Percentiles rank a stretch among this genome's conserved stretches.
These are phyloP conservation scores for Corymbia calophylla DNA, from an alignment of 441 rosid genomes.

Conservation along the genomic window DNA sequence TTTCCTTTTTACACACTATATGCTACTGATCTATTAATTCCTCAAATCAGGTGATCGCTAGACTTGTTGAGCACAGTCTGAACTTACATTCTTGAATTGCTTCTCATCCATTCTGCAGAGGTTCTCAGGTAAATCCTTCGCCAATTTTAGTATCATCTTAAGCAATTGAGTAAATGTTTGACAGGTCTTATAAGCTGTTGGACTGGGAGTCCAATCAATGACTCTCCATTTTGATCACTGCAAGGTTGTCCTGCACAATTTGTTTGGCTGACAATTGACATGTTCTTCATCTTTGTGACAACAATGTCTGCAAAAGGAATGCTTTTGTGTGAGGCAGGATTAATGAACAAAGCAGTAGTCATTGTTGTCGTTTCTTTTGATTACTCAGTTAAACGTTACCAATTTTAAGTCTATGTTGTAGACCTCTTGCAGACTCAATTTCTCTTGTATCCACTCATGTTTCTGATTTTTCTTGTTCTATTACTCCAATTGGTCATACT, in stretches of 20 bases:
- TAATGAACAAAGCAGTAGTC: background rate
- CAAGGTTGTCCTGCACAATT: background rate
- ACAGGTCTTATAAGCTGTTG: background rate
- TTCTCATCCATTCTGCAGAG: constrained; percentile 17
- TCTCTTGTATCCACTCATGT: background rate
- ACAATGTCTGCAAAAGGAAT: background rate
- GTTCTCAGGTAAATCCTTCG: constrained; percentile 20
- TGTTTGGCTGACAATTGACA: background rate
- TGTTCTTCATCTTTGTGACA: background rate
- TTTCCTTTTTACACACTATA: background rate
- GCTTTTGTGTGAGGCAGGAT: background rate
- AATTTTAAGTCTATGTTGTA: background rate
- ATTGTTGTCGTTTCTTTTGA: background rate
- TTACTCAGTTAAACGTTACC: background rate
- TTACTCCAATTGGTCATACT: background rate
- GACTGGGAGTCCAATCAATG: background rate
- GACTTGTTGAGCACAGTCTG: background rate
- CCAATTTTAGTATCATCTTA: background rate
- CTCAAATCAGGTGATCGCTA: background rate
- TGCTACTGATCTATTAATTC: too few species aligned
- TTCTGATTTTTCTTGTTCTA: too few species aligned
- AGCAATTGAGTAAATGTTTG: background rate
- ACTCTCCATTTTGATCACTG: background rate
- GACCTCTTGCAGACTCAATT: background rate
- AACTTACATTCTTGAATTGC: constrained; percentile 17